A percentile compares a stretch with the other conserved stretches of the same genome.
Conservation (phyloP, 768 basidiomycete genomes). For the Rhizopogon salebrosus region DNA sequence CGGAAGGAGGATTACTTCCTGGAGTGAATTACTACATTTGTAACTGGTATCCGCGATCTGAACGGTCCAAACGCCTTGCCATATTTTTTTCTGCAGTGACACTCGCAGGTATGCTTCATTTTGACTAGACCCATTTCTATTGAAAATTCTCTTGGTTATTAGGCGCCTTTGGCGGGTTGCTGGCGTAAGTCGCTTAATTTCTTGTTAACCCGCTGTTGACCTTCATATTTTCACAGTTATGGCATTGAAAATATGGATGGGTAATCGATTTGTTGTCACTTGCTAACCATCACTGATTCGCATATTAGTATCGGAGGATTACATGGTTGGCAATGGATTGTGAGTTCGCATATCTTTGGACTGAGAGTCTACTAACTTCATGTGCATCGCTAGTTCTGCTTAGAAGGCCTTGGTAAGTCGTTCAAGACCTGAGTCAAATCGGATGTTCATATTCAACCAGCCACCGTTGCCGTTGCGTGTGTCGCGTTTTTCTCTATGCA, state of each 20-base stretch:
- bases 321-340: conserved; percentile 35
- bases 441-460: conserved; percentile 6
- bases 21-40: conserved; percentile 43
- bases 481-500: conserved; percentile 46
- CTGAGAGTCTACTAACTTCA: neutral
- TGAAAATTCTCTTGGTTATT: neutral
- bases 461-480: conserved; percentile 14
- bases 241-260: conserved; percentile 31
- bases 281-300: neutral
- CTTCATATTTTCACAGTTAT: conserved; percentile 20
- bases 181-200: conserved; percentile 29
- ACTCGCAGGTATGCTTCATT: conserved; percentile 33
- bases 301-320: conserved; percentile 18
- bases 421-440: neutral
- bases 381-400: conserved; percentile 19
- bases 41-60: conserved; percentile 55
- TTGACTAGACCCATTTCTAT: neutral
- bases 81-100: conserved; percentile 63
- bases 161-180: conserved; percentile 44
- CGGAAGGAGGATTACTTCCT: conserved; percentile 41
- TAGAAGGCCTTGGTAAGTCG: conserved; percentile 23
- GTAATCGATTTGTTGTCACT: conserved; percentile 20
- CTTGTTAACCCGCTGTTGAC: neutral
- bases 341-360: conserved; percentile 9
- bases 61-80: conserved; percentile 55